Base-by-base conservation (phyloP, 2,329 filamentous ascomycete species). In the Allantophomopsis cytisporea region DNA sequence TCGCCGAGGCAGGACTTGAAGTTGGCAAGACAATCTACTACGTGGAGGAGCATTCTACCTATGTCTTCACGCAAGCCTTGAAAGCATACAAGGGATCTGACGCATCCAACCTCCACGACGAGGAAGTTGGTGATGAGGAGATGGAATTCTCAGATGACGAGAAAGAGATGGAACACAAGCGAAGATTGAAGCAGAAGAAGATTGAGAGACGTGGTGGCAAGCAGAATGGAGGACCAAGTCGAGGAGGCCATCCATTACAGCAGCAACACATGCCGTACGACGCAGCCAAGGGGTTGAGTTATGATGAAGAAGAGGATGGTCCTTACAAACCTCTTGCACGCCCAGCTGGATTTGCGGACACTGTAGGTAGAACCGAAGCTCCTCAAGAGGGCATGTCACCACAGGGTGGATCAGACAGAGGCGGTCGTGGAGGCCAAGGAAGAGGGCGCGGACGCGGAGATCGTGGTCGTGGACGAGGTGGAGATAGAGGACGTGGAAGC, bases 71-170 rank as follows among this genome's bases (percentile, higher is more conserved):
- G 0, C 74, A 91, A 56, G 76, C 80, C 6, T 65, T 96, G 41
- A 83, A 81, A 58, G 71, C 69, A 39, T 57, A 82, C 52, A 96
- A 94, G 62, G 86, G 87, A 43, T 91, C 86, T 8, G 91, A 98
- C 59, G 89, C 91, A 7, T 94, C 86, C 38, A 96, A 96, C 55
- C 71, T 94, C 40, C 83, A 94, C 58, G 91, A 96, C 49, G 91
- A 98, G 58, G 89, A 96, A 61, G 72, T 87, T 7, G 77, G 64
- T 13, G 80, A 83, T 23, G 84, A 94, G 31, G 89, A 96, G 56
- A 73, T 86, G 50, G 91, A 96, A 55, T 96, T 96, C 57, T 95
- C 89, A 0, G 91, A 98, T 49, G 91, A 98, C 52, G 91, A 98
- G 60, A 83, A 84, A 49, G 91, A 98, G 60, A 81, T 82, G 7